A percentile compares a stretch with the other conserved stretches of the same genome.
phyloP scores from a whole-genome alignment of 208 protist species.

The Crithidia sp. region DNA sequence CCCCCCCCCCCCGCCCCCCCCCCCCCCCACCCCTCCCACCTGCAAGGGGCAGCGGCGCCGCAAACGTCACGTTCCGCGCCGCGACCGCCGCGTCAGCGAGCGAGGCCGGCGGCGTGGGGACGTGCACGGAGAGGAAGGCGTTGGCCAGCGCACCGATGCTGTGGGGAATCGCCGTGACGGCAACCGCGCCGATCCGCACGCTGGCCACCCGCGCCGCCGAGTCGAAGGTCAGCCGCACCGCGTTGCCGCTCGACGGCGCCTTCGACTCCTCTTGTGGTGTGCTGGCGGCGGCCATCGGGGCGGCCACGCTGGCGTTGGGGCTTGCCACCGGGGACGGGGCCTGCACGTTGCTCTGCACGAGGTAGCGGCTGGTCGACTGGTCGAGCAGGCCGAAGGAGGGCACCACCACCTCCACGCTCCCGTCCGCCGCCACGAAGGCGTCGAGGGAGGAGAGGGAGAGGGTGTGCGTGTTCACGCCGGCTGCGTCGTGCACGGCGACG shows the following conservation, averaged over 20 bases:
- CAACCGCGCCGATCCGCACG: slow-evolving; percentile 42
- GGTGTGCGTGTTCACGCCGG: slow-evolving; percentile 71
- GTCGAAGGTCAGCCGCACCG: slow-evolving; percentile 34
- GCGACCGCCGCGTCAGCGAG: neutral
- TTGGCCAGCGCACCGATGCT: slow-evolving; percentile 76
- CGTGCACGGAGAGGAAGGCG: slow-evolving; percentile 68
- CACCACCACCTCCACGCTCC: slow-evolving; percentile 48
- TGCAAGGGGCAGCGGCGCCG: neutral
- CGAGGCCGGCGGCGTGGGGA: slow-evolving; percentile 28
- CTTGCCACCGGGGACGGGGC: neutral
- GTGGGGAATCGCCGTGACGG: slow-evolving; percentile 64
- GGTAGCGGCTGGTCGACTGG: slow-evolving; percentile 57
- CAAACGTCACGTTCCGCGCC: neutral
- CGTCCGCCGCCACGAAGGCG: slow-evolving; percentile 38
- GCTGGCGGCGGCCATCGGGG: neutral
- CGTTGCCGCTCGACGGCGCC: slow-evolving; percentile 6
- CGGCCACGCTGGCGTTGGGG: slow-evolving; percentile 5
- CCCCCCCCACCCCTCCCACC: too few species aligned
- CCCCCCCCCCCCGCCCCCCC: too few species aligned
- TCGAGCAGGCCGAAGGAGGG: slow-evolving; percentile 57
- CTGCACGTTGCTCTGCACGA: slow-evolving; percentile 47
- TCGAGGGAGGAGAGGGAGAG: slow-evolving; percentile 43
- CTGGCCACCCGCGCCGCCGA: slow-evolving; percentile 38
- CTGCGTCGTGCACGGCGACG: slow-evolving; percentile 65
- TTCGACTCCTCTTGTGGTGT: neutral